A percentile compares a stretch with the other conserved stretches of the same genome.
These are phyloP conservation scores for Candida labiduridarum DNA, from an alignment of 1,139 yeast species.

Conservation along the genomic window DNA sequence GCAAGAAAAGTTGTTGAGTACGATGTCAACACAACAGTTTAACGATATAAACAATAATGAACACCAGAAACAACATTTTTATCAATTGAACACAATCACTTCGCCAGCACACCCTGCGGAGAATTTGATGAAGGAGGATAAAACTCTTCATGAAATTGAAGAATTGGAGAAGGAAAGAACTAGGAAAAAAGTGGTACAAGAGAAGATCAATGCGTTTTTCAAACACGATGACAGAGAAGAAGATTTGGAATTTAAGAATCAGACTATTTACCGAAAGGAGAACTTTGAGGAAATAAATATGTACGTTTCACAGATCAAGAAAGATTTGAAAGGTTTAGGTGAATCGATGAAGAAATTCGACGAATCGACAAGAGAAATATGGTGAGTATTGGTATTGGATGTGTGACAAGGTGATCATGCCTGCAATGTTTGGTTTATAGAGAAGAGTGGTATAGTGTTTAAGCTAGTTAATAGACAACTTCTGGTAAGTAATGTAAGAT, in stretches of 20 bases:
- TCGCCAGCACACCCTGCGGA: constrained; percentile 8
- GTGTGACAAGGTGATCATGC: no score
- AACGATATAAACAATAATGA: constrained; percentile 18
- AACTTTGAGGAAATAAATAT: constrained; percentile 42
- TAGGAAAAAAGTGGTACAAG: constrained; percentile 12
- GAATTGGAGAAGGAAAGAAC: constrained; percentile 12
- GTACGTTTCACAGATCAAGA: constrained; percentile 39
- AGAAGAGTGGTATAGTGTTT: neutral
- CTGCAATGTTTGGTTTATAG: neutral
- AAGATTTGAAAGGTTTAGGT: constrained; percentile 36
- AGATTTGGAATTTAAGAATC: constrained; percentile 14
- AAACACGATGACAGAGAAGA: constrained; percentile 20
- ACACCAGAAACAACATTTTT: constrained; percentile 37
- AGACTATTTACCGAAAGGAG: constrained; percentile 27
- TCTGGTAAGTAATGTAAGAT: neutral
- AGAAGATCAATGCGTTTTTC: constrained; percentile 25
- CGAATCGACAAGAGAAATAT: constrained; percentile 37
- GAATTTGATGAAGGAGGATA: constrained; percentile 10
- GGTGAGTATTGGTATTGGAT: constrained; percentile 21
- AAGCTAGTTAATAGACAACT: neutral
- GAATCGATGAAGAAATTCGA: constrained; percentile 47
- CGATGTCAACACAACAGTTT: constrained; percentile 50
- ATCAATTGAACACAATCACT: constrained; percentile 14
- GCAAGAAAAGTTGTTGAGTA: constrained; percentile 61
- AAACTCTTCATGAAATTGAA: constrained; percentile 13